These are phyloP conservation scores for Penicillium sp. DNA, from an alignment of 2,329 filamentous ascomycete genomes.

Conservation along the genomic window DNA sequence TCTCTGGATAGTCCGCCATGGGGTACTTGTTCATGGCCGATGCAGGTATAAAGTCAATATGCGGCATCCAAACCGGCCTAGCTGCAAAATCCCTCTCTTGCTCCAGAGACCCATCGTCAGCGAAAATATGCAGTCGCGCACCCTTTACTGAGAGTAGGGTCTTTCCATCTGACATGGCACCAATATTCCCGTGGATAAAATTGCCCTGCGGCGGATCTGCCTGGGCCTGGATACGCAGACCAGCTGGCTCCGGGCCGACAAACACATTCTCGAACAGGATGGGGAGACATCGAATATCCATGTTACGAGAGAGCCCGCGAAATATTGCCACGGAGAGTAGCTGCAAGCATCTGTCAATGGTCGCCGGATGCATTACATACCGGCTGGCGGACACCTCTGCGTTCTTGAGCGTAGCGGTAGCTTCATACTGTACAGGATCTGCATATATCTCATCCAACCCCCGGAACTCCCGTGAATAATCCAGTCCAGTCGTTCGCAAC, in stretches of 20 bases:
- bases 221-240: background rate
- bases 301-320: constrained; percentile 7
- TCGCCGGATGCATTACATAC: constrained; percentile 21
- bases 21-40: background rate
- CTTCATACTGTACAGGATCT: constrained; percentile 4
- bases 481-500: constrained; percentile 14
- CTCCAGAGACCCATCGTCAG: background rate
- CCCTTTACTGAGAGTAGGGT: background rate
- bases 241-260: background rate
- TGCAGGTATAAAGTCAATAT: constrained; percentile 1
- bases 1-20: background rate
- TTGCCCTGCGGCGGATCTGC: background rate
- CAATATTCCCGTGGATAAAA: background rate
- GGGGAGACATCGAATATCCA: constrained; percentile 4
- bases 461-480: constrained; percentile 18
- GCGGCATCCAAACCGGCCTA: background rate
- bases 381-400: background rate
- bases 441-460: constrained; percentile 20
- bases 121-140: background rate
- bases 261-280: constrained; percentile 13
- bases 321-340: constrained; percentile 19
- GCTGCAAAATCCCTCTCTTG: background rate
- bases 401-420: constrained; percentile 1
- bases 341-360: constrained; percentile 25
- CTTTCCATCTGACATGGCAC: background rate